Evolutionary conservation across 805 yeast species (phyloP).

Genomic region (Yarrowia sp.): DNA sequence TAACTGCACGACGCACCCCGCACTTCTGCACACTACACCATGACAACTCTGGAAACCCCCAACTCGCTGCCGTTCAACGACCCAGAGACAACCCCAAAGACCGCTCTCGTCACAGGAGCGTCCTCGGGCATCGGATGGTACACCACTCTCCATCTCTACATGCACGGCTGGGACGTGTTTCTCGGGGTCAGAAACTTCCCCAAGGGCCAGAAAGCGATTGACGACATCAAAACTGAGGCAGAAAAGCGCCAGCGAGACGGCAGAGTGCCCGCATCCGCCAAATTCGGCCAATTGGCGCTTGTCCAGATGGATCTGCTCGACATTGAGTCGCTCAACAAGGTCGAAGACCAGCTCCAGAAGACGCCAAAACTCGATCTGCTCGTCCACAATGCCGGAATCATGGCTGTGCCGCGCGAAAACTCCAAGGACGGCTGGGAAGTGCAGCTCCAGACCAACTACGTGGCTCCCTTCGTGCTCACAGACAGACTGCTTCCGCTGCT

Average conservation of each 20-base stretch:
- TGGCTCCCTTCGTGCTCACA: constrained; percentile 70
- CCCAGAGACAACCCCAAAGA: constrained; percentile 54
- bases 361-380: constrained; percentile 50
- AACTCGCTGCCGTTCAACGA: constrained; percentile 58
- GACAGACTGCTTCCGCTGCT: constrained; percentile 52
- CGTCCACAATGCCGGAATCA: constrained; percentile 76
- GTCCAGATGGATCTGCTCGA: constrained; percentile 28
- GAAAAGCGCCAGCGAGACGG: constrained; percentile 31
- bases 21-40: no score
- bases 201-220: constrained; percentile 56
- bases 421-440: constrained; percentile 74
- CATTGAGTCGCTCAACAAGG: not conserved
- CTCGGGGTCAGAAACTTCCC: constrained; percentile 65
- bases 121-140: constrained; percentile 78
- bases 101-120: constrained; percentile 78
- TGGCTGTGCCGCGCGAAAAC: constrained; percentile 64
- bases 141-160: constrained; percentile 68
- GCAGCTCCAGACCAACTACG: constrained; percentile 74
- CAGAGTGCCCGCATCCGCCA: not conserved
- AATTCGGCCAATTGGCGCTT: constrained; percentile 28
- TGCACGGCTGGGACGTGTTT: constrained; percentile 76
- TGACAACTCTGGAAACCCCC: constrained; percentile 40
- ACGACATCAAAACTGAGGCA: constrained; percentile 57
- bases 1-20: no score
- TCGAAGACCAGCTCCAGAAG: not conserved